These are phyloP conservation scores for Pleurotus tuber-regium DNA, from an alignment of 768 basidiomycete species.

Conservation along the genomic window DNA sequence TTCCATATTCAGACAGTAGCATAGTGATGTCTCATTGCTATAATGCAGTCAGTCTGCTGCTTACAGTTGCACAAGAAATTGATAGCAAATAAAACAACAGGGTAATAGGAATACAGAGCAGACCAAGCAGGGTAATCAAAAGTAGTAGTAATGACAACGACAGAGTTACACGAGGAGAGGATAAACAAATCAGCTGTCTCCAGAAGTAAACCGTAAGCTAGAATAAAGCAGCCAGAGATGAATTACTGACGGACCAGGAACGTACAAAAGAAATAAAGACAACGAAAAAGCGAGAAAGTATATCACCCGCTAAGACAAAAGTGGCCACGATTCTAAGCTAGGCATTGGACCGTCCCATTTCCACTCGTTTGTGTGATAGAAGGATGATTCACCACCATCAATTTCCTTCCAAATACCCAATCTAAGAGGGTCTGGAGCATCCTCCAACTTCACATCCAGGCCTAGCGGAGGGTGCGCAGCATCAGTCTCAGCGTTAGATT, in stretches of 20 bases:
- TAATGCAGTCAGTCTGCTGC: conserved; percentile 10
- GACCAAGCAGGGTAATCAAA: conserved; percentile 36
- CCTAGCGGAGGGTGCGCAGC: conserved; percentile 40
- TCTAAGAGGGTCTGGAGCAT: conserved; percentile 53
- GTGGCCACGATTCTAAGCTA: conserved; percentile 69
- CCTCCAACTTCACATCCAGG: conserved; percentile 53
- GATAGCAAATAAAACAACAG: conserved; percentile 65
- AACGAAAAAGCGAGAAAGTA: conserved; percentile 28
- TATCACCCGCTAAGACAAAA: conserved; percentile 55
- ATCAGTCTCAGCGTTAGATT: conserved; percentile 67
- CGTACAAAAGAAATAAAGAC: conserved; percentile 20
- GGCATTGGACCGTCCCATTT: conserved; percentile 75
- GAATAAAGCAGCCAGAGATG: conserved; percentile 25
- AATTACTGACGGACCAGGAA: conserved; percentile 18
- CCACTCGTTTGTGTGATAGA: conserved; percentile 60
- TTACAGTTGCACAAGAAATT: conserved; percentile 34
- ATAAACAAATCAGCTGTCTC: conserved; percentile 38
- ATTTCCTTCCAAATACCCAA: conserved; percentile 67
- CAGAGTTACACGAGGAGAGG: conserved; percentile 34
- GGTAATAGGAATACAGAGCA: conserved; percentile 51
- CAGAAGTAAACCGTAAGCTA: conserved; percentile 35
- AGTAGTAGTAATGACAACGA: conserved; percentile 32
- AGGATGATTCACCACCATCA: conserved; percentile 72
- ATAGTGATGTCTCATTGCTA: background rate
- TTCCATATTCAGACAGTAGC: background rate